Evolutionary conservation across 441 rosid species (phyloP), one percentile per base, ranked within the genome.

Genomic region (Erodium moschatum): DNA sequence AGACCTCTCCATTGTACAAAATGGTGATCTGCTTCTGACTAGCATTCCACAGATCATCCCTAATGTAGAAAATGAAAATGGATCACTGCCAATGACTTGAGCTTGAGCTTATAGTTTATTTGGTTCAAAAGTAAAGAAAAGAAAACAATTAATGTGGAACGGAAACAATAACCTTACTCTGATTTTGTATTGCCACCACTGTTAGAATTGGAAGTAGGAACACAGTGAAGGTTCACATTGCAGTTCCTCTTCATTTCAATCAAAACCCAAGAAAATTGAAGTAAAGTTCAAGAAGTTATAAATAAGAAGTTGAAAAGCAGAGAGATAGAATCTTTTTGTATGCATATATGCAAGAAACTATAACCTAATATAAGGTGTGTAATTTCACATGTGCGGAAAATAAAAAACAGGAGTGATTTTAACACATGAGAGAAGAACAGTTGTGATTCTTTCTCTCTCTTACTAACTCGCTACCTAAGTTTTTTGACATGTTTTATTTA

Each of bases 401-500:
- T 0, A 33, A 33, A 35, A 35, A 35, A 35, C 40, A 35, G 40
- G 40, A 5, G 40, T 7, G 9, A 35, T 35, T 35, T 35, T 7
- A 35, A 35, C 40, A 35, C 9, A 29, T 29, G 31, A 29, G 20
- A 12, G n/a, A 44, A 52, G 2, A 52, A 52, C 60, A 52, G 60
- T 16, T 52, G 60, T 5, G 20, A 16, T 52, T 52, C 60, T 15
- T 5, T 52, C 20, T 52, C 20, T 52, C 60, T 52, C 60, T 52
- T 7, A 5, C 19, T 52, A 52, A 52, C 5, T 15, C 18, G 56
- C 16, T 50, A 50, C 18, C 16, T 6, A 13, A 50, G 40, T 35
- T 52, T 52, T 52, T 52, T 16, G 50, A 52, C 60, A 52, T 52
- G 60, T 52, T 52, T 52, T 52, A n/a, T 15, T 52, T 52, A 52